phyloP scores from a whole-genome alignment of 345 rosid species.

The Nephelium lappaceum region DNA sequence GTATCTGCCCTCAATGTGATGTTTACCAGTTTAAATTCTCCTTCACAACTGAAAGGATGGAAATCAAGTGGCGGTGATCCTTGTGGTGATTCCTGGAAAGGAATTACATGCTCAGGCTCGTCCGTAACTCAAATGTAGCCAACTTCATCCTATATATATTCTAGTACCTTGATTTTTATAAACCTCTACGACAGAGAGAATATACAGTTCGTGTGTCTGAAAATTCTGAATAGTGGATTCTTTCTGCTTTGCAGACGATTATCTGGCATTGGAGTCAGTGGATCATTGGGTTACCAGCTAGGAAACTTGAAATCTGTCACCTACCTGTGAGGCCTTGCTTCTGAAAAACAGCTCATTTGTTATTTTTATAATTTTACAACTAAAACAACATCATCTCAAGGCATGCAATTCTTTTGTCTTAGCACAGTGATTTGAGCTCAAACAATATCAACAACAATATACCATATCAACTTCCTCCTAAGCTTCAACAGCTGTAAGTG shows the following conservation, averaged over 20 bases:
- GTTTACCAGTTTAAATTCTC: slow-evolving; percentile 80
- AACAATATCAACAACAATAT: slow-evolving; percentile 78
- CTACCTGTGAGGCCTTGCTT: slow-evolving; percentile 59
- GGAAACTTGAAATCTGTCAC: slow-evolving; percentile 81
- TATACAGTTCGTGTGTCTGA: background rate
- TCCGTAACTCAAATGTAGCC: slow-evolving; percentile 75
- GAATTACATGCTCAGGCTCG: slow-evolving; percentile 81
- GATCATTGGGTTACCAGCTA: slow-evolving; percentile 86
- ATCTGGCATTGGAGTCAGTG: slow-evolving; percentile 71
- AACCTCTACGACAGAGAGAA: background rate
- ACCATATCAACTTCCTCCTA: slow-evolving; percentile 97
- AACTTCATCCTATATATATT: background rate
- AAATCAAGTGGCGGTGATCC: slow-evolving; percentile 81
- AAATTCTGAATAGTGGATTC: background rate
- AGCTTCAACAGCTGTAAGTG: slow-evolving; percentile 61
- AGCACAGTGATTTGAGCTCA: slow-evolving; percentile 87
- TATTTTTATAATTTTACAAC: slow-evolving; percentile 12
- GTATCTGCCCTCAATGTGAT: slow-evolving; percentile 85
- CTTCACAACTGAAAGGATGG: slow-evolving; percentile 76
- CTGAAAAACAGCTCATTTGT: slow-evolving; percentile 7
- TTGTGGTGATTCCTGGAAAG: slow-evolving; percentile 87
- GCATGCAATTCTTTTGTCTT: slow-evolving; percentile 39
- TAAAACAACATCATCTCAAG: slow-evolving; percentile 25
- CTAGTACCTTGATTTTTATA: background rate
- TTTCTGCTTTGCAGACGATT: slow-evolving; percentile 58